Evolutionary conservation across 345 rosid species (phyloP).

Genomic region (Aethionema arabicum): DNA sequence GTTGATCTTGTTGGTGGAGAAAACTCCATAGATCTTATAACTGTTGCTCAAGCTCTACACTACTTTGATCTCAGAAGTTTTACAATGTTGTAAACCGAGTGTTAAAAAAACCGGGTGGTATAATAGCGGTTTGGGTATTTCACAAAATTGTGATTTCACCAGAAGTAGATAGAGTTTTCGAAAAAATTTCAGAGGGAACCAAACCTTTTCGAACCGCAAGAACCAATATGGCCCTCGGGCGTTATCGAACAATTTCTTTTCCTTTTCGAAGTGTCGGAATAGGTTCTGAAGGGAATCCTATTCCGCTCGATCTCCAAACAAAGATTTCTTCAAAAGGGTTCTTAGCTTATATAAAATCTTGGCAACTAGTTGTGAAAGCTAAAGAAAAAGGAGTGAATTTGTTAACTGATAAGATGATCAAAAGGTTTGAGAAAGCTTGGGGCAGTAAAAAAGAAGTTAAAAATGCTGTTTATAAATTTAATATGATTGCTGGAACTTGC

Average conservation of each 20-base stretch:
- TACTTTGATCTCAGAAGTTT: conserved; percentile 51
- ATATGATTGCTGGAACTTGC: background rate
- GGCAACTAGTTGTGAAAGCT: background rate
- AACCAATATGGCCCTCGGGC: background rate
- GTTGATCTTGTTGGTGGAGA: no score
- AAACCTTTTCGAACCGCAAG: background rate
- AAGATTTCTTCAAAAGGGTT: background rate
- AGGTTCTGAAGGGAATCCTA: background rate
- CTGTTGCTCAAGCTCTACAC: no score
- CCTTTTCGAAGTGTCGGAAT: background rate
- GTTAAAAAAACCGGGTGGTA: conserved; percentile 45
- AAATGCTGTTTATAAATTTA: background rate
- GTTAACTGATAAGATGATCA: background rate
- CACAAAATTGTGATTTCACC: conserved; percentile 40
- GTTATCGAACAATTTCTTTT: background rate
- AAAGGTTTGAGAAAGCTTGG: background rate
- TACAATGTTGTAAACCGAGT: conserved; percentile 41
- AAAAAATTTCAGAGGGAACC: conserved; percentile 31
- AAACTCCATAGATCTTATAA: conserved; percentile 21
- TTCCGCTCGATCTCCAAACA: background rate
- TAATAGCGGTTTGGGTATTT: no score
- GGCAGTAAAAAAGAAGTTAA: background rate
- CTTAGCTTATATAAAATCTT: background rate
- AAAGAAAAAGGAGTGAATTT: background rate
- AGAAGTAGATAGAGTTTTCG: conserved; percentile 35